A percentile compares a stretch with the other conserved stretches of the same genome.
Evolutionary conservation across 83 land plant genomes (phyloP).

Genomic region (Diphasiastrum complanatum): DNA sequence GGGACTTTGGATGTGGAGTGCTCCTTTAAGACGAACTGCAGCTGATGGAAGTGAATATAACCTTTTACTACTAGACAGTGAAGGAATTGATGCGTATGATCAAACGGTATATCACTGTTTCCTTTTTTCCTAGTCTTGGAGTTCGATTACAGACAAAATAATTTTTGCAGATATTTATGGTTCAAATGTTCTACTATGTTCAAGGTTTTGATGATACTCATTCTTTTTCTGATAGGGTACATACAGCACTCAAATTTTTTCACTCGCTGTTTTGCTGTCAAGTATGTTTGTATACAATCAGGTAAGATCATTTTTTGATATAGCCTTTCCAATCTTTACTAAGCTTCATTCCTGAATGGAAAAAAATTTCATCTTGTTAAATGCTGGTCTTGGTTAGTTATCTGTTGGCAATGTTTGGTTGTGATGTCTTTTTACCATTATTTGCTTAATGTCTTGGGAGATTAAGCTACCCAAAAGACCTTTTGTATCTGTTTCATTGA

Average conservation of each 20-base stretch:
- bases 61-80: slow-evolving; percentile 15
- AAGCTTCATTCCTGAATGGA: neutral
- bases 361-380: neutral
- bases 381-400: neutral
- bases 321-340: too few relatives aligned
- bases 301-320: too few relatives aligned
- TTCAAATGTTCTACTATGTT: too few relatives aligned
- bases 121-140: neutral
- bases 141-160: too few relatives aligned
- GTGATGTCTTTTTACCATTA: neutral
- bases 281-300: slow-evolving; percentile 43
- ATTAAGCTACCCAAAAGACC: neutral
- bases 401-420: neutral
- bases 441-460: neutral
- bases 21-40: neutral
- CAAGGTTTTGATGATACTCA: too few relatives aligned
- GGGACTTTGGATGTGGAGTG: slow-evolving; percentile 17
- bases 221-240: slow-evolving; percentile 30
- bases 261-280: slow-evolving; percentile 36
- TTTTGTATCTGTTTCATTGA: neutral
- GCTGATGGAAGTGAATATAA: slow-evolving; percentile 13
- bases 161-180: slow-evolving; percentile 6
- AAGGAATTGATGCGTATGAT: too few relatives aligned
- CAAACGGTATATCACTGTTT: slow-evolving; percentile 7
- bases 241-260: slow-evolving; percentile 39